phyloP scores from a whole-genome alignment of 768 basidiomycete species.

The Obba rivulosa region DNA sequence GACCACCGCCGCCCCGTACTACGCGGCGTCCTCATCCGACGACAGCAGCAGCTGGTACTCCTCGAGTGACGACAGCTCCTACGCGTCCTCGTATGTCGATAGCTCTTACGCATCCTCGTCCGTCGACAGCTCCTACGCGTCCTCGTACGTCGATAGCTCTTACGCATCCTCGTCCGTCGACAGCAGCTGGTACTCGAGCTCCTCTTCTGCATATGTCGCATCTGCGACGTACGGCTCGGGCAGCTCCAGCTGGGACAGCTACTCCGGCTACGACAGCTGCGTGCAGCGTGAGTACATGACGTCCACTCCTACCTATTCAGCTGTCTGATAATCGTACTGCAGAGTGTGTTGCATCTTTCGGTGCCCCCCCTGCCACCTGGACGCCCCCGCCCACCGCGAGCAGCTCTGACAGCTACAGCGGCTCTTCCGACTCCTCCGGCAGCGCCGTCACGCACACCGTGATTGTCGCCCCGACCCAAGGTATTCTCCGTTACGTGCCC shows the following conservation, averaged over 20 bases:
- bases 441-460: conserved; percentile 65
- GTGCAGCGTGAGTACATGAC: conserved; percentile 52
- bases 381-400: conserved; percentile 21
- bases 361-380: conserved; percentile 27
- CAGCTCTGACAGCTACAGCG: conserved; percentile 10
- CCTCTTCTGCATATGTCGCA: too few relatives aligned
- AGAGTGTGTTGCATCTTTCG: conserved; percentile 69
- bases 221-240: conserved; percentile 54
- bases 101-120: too few relatives aligned
- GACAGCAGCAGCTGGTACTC: too few relatives aligned
- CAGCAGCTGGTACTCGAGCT: too few relatives aligned
- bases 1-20: conserved; percentile 1
- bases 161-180: too few relatives aligned
- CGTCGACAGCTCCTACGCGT: too few relatives aligned
- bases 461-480: conserved; percentile 72
- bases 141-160: too few relatives aligned
- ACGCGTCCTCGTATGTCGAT: too few relatives aligned
- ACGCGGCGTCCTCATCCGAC: too few relatives aligned
- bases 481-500: conserved; percentile 71
- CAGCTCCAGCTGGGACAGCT: conserved; percentile 46
- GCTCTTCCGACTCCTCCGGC: conserved; percentile 31
- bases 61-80: too few relatives aligned
- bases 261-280: conserved; percentile 55
- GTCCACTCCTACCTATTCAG: not conserved
- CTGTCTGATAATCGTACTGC: not conserved